Base-by-base conservation (phyloP, 2,329 filamentous ascomycete species). In the Falciphora oryzae region DNA sequence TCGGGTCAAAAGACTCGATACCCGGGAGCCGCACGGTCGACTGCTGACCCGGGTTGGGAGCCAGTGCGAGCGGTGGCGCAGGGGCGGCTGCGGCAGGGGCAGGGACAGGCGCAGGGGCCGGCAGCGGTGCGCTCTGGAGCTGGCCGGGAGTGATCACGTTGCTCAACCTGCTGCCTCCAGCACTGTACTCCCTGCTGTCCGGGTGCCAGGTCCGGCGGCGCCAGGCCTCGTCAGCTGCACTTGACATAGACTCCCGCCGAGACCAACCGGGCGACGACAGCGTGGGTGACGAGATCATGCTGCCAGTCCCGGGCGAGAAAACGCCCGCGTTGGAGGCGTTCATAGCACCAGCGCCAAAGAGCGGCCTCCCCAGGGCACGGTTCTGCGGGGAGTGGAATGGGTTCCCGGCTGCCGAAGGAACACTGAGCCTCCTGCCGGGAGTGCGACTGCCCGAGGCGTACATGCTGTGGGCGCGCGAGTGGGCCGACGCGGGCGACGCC, bases 121-220 rank as follows among this genome's bases (percentile, higher is more conserved):
- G n/a, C 73, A 65, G 83, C 72, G 78, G 84, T 76, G 71, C 85
- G 71, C 73, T 86, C 73, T 77, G 85, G 76, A 78, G 83, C 68
- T 80, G 86, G 73, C 75, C 86, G 71, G 90, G 87, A 6, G 87
- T 92, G 67, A 91, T 86, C 56, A 92, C 90, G 68, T 91, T 90
- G 70, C 86, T 91, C 63, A 96, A 75, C 22, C 89, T 85, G 75
- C 91, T 93, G 18, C 88, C 90, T 61, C 88, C 86, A 38, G 87
- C 60, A 1, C 83, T 82, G 67, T 86, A 87, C 67, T 83, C 84
- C 22, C 85, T 83, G 66, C 87, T 90, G 67, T 92, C 91, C 0
- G 92, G 91, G 75, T 97, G 93, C 93, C 93, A 97, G 3, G 93
- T 97, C 63, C 93, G 85, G 67, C 93, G 83, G 68, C 93, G 87